Conservation (phyloP, 148 eudicot genomes). For the Silene latifolia region DNA sequence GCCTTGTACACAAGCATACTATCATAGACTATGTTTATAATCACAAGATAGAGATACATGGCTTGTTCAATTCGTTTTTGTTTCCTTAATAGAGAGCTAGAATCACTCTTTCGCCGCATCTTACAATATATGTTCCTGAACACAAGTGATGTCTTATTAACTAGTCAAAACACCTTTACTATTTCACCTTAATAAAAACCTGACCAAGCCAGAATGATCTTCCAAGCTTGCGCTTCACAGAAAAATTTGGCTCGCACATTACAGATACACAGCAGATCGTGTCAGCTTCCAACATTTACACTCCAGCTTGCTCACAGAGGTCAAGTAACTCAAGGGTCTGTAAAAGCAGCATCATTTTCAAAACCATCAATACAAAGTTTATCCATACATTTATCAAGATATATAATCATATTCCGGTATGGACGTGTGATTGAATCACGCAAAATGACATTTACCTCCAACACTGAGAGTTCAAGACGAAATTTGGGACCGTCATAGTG, state of each 20-base stretch:
- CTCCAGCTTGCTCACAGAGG: conserved; percentile 91
- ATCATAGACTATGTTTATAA: conserved; percentile 9
- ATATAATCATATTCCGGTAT: neutral
- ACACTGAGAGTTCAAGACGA: conserved; percentile 94
- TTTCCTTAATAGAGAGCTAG: too few species aligned
- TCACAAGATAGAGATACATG: conserved; percentile 13
- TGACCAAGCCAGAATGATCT: conserved; percentile 38
- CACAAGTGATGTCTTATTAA: conserved; percentile 28
- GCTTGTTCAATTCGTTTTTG: conserved; percentile 1
- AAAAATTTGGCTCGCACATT: conserved; percentile 46
- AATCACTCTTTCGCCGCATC: conserved; percentile 15
- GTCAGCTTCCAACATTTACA: conserved; percentile 30
- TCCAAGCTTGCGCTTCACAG: conserved; percentile 63
- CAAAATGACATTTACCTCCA: conserved; percentile 55
- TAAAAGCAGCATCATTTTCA: conserved; percentile 9
- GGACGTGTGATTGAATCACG: neutral
- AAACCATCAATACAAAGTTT: neutral
- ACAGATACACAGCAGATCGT: conserved; percentile 28
- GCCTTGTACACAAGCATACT: neutral
- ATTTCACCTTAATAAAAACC: conserved; percentile 15
- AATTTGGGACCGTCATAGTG: conserved; percentile 99
- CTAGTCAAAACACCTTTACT: conserved; percentile 31
- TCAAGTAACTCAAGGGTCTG: conserved; percentile 94
- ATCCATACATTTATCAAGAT: neutral
- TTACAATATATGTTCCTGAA: conserved; percentile 19